Evolutionary conservation across 345 rosid species (phyloP).

Genomic region (Laguncularia racemosa): DNA sequence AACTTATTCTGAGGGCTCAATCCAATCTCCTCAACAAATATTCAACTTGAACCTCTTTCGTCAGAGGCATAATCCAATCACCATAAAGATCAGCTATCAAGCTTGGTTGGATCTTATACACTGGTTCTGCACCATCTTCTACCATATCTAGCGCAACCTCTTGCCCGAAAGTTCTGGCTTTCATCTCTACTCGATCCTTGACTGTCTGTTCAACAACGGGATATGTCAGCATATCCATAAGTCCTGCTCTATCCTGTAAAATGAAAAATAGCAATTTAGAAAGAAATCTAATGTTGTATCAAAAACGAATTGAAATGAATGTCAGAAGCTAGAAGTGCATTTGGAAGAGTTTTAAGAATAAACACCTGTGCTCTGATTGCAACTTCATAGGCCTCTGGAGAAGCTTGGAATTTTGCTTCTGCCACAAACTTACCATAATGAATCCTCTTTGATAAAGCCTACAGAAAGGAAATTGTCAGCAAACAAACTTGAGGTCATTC

Average conservation of each 20-base stretch:
- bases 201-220: constrained; percentile 29
- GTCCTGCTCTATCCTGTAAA: constrained; percentile 22
- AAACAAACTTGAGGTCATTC: background rate
- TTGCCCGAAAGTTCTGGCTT: constrained; percentile 31
- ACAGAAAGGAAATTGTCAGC: constrained; percentile 10
- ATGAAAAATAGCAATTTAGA: background rate
- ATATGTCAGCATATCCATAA: constrained; percentile 35
- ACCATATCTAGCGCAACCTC: constrained; percentile 16
- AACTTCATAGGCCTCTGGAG: constrained; percentile 50
- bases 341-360: background rate
- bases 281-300: background rate
- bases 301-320: background rate
- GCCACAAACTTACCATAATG: constrained; percentile 96
- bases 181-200: constrained; percentile 33
- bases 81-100: constrained; percentile 34
- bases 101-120: constrained; percentile 30
- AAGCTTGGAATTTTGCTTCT: constrained; percentile 73
- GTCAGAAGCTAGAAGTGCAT: background rate
- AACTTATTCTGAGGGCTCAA: background rate
- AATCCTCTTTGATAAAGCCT: constrained; percentile 89
- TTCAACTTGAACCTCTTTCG: constrained; percentile 41
- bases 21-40: constrained; percentile 41
- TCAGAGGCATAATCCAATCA: constrained; percentile 46
- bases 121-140: constrained; percentile 16
- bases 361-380: constrained; percentile 69